These are phyloP conservation scores for Globisporangium paddicum DNA, from an alignment of 352 stramenopile species.

Conservation along the genomic window DNA sequence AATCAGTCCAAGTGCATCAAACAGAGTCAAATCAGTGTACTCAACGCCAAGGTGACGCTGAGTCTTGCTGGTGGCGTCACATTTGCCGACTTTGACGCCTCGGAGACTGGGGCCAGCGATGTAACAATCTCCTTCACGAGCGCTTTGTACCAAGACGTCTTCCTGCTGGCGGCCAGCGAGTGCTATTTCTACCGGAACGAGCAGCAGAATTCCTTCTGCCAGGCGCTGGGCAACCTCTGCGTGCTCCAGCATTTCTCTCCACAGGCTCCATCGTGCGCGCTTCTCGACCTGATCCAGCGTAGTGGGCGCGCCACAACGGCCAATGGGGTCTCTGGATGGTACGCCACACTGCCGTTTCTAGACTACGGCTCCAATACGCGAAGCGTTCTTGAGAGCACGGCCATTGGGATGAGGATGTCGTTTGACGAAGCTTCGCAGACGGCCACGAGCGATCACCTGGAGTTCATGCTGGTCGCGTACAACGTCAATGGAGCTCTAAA, in stretches of 20 bases:
- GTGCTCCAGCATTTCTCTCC: conserved; percentile 89
- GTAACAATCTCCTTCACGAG: conserved; percentile 35
- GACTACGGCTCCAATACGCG: conserved; percentile 59
- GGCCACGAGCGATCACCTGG: conserved; percentile 55
- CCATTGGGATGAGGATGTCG: conserved; percentile 87
- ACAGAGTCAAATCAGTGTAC: conserved; percentile 34
- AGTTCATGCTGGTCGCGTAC: conserved; percentile 87
- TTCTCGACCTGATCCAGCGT: conserved; percentile 73
- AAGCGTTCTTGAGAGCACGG: conserved; percentile 54
- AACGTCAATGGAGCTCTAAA: conserved; percentile 86
- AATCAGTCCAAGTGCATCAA: conserved; percentile 36
- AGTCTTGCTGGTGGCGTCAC: conserved; percentile 24
- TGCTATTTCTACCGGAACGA: conserved; percentile 88
- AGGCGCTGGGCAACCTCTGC: conserved; percentile 91
- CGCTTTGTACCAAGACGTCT: conserved; percentile 78
- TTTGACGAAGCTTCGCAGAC: conserved; percentile 53
- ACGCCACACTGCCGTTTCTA: conserved; percentile 86
- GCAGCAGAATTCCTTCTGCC: conserved; percentile 69
- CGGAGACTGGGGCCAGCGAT: conserved; percentile 26
- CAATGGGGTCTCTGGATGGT: conserved; percentile 60
- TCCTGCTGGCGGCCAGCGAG: conserved; percentile 52
- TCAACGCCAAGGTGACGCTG: conserved; percentile 49
- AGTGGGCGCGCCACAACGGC: conserved; percentile 36
- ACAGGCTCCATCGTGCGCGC: conserved; percentile 49
- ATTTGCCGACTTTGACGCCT: conserved; percentile 37